Conservation (phyloP, 148 eudicot genomes). For the Talinum fruticosum region DNA sequence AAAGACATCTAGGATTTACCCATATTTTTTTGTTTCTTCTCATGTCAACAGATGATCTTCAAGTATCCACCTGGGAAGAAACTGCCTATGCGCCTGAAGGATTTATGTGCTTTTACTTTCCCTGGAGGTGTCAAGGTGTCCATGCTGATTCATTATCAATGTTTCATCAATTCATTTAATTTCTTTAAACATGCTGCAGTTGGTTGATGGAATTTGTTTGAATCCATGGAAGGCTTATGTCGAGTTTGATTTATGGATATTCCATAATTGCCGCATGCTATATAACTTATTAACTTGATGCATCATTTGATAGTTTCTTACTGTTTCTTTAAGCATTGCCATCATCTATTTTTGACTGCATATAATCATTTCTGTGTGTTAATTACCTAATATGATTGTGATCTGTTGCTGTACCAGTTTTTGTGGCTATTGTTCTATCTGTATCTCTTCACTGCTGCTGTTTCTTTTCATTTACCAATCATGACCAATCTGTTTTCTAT, state of each 20-base stretch:
- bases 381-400: not conserved
- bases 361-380: no score
- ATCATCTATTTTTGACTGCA: no score
- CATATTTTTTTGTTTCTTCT: not conserved
- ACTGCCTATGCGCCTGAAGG: constrained; percentile 69
- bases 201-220: not conserved
- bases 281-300: not conserved
- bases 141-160: constrained; percentile 5
- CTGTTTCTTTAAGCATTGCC: not conserved
- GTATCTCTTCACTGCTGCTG: not conserved
- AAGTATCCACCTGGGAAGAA: constrained; percentile 86
- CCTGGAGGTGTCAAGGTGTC: constrained; percentile 90
- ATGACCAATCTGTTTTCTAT: not conserved
- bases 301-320: no score
- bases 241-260: not conserved
- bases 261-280: not conserved
- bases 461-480: not conserved
- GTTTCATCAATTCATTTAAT: not conserved
- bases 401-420: not conserved
- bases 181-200: not conserved
- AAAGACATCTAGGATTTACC: not conserved
- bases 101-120: constrained; percentile 86
- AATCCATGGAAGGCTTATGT: not conserved
- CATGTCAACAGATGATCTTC: constrained; percentile 60
- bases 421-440: not conserved